phyloP scores from a whole-genome alignment of 495 filamentous ascomycete species.

The Penicillium desertorum region DNA sequence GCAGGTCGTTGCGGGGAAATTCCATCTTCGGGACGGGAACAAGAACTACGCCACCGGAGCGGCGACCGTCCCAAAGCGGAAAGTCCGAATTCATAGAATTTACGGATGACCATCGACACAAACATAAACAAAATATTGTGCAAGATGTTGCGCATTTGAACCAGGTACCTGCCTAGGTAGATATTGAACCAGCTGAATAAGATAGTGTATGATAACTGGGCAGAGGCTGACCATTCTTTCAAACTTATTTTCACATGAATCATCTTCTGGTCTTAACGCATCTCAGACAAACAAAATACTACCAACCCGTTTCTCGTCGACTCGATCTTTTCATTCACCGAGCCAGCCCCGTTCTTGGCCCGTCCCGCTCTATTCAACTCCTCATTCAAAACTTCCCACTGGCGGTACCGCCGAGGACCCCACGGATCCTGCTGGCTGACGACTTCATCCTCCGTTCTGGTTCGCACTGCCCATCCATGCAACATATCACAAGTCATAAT shows the following conservation, averaged over 20 bases:
- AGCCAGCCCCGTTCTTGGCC: not conserved
- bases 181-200: no score
- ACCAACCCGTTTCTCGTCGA: not conserved
- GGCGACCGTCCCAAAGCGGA: not conserved
- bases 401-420: not conserved
- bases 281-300: not conserved
- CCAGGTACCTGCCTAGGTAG: no score
- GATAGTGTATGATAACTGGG: no score
- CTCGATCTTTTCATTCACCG: not conserved
- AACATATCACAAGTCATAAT: not conserved
- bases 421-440: not conserved
- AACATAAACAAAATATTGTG: no score
- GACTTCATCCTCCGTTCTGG: not conserved
- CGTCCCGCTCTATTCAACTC: not conserved
- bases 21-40: slow-evolving; percentile 1
- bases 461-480: not conserved
- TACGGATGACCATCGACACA: no score
- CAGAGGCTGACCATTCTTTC: no score
- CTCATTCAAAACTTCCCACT: not conserved
- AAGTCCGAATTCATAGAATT: not conserved
- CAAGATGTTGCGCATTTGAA: no score
- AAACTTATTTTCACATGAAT: no score
- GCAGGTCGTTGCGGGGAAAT: not conserved
- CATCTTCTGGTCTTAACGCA: not conserved
- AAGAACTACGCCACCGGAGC: slow-evolving; percentile 6